Evolutionary conservation across 768 basidiomycete genomes (phyloP).

Genomic region (Auricularia sp.): DNA sequence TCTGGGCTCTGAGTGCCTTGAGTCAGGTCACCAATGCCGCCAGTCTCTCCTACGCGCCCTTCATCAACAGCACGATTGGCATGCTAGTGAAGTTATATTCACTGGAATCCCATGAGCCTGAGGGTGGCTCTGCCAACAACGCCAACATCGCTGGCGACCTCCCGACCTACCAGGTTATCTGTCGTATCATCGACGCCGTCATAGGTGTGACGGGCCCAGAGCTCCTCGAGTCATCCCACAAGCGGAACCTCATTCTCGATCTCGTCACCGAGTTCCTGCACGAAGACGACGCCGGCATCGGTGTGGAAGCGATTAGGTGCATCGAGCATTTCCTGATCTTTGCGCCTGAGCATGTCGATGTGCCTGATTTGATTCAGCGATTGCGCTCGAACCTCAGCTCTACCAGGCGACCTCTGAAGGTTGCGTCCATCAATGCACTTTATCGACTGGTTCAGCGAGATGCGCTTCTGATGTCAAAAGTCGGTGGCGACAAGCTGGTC

Average conservation of each 20-base stretch:
- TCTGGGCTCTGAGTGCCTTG: slow-evolving; percentile 80
- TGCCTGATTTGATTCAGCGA: slow-evolving; percentile 66
- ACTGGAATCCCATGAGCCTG: slow-evolving; percentile 83
- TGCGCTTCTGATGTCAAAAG: slow-evolving; percentile 78
- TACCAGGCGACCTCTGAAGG: slow-evolving; percentile 71
- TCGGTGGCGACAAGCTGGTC: slow-evolving; percentile 89
- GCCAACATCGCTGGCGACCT: slow-evolving; percentile 84
- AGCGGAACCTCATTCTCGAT: slow-evolving; percentile 71
- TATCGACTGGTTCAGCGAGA: slow-evolving; percentile 97
- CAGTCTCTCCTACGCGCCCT: slow-evolving; percentile 83
- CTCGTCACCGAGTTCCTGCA: slow-evolving; percentile 76
- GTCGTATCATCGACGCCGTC: slow-evolving; percentile 85
- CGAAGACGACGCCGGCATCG: slow-evolving; percentile 79
- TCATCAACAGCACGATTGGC: slow-evolving; percentile 77
- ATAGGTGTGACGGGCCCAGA: slow-evolving; percentile 93
- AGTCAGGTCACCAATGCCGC: slow-evolving; percentile 84
- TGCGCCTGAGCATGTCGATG: slow-evolving; percentile 70
- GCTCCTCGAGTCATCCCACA: slow-evolving; percentile 75
- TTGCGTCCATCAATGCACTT: slow-evolving; percentile 89
- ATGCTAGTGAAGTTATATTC: slow-evolving; percentile 86
- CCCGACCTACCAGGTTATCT: slow-evolving; percentile 84
- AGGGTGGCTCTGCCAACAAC: slow-evolving; percentile 75
- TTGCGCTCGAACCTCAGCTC: slow-evolving; percentile 77
- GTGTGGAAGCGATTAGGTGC: slow-evolving; percentile 91
- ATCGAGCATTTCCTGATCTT: slow-evolving; percentile 97